These are phyloP conservation scores for Xerocomellus chrysenteron DNA, from an alignment of 768 basidiomycete species.

Conservation along the genomic window DNA sequence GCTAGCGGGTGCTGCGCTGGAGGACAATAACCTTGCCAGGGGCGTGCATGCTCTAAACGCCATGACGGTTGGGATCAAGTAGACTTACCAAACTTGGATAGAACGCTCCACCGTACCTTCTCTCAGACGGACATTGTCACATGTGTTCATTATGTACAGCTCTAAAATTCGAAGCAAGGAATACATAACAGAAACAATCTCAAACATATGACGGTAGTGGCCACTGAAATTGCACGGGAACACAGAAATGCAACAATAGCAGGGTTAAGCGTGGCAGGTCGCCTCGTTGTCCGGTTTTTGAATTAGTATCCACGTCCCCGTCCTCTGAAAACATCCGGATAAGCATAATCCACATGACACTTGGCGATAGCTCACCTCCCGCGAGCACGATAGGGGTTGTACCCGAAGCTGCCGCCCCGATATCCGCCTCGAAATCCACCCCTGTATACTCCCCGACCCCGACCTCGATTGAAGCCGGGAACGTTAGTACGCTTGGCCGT, in stretches of 20 bases:
- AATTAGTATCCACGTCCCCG: constrained; percentile 68
- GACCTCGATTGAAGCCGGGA: constrained; percentile 85
- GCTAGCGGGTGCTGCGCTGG: constrained; percentile 5
- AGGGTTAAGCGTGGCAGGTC: constrained; percentile 10
- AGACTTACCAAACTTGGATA: constrained; percentile 18
- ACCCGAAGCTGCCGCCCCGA: constrained; percentile 52
- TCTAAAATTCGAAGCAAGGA: constrained; percentile 28
- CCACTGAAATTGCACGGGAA: constrained; percentile 10
- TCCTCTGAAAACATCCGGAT: constrained; percentile 43
- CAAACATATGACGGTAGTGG: constrained; percentile 17
- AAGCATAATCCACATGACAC: constrained; percentile 13
- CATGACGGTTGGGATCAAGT: constrained; percentile 8
- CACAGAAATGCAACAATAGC: constrained; percentile 6
- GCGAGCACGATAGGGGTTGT: constrained; percentile 58
- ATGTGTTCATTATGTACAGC: constrained; percentile 28
- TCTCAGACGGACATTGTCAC: neutral
- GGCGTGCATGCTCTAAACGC: constrained; percentile 7
- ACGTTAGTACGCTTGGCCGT: constrained; percentile 95
- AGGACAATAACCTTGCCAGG: constrained; percentile 26
- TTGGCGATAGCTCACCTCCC: constrained; percentile 58
- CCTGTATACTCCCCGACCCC: constrained; percentile 69
- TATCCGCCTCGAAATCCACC: constrained; percentile 64
- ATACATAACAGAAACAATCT: constrained; percentile 27
- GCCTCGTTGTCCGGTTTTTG: constrained; percentile 25
- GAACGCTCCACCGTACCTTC: neutral